A percentile compares a stretch with the other conserved stretches of the same genome.
phyloP scores from a whole-genome alignment of 2,329 filamentous ascomycete species.

The Teratosphaeria epicoccoides region DNA sequence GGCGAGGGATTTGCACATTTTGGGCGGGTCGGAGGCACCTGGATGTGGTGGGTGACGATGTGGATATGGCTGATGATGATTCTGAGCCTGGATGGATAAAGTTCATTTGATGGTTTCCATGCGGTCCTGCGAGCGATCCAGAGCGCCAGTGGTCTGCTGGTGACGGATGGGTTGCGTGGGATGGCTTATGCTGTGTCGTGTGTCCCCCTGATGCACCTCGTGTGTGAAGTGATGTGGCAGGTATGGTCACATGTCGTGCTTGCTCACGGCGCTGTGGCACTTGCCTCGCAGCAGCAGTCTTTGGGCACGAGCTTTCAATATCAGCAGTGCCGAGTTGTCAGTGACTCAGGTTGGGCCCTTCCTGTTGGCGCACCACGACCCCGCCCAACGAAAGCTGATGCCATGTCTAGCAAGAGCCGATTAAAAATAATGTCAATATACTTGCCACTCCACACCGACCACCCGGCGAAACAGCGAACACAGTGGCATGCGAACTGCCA shows the following conservation, averaged over 20 bases:
- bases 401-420: too few species aligned
- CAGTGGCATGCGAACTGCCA: too few species aligned
- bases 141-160: slow-evolving; percentile 5
- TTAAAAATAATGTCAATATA: too few species aligned
- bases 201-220: not conserved
- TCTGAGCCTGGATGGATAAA: slow-evolving; percentile 2
- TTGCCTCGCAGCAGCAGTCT: not conserved
- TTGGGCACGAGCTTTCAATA: too few species aligned
- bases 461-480: too few species aligned
- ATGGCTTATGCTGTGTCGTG: not conserved
- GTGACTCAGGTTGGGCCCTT: too few species aligned
- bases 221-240: not conserved
- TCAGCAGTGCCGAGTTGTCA: too few species aligned
- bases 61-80: slow-evolving; percentile 1
- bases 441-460: too few species aligned
- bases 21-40: not conserved
- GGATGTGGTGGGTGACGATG: not conserved
- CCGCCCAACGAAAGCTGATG: too few species aligned
- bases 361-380: too few species aligned
- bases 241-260: not conserved
- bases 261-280: not conserved
- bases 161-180: not conserved
- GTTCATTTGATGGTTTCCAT: slow-evolving; percentile 5
- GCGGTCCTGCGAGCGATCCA: not conserved
- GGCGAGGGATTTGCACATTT: slow-evolving; percentile 30